Evolutionary conservation across 179 eudicot species (phyloP).

Genomic region (Beta macrorhiza): DNA sequence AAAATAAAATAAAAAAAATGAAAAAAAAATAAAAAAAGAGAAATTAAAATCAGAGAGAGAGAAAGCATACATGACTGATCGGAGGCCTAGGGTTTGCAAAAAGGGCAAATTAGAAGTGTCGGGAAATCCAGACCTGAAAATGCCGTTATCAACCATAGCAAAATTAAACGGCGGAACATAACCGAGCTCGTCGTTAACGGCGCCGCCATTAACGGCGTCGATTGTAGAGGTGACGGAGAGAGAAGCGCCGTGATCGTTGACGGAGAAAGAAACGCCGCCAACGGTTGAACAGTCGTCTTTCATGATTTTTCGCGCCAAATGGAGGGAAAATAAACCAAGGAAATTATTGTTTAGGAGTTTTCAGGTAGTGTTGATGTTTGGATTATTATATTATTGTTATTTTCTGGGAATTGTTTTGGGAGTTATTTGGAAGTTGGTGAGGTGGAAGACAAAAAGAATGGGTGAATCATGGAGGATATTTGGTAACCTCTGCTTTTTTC

Average conservation of each 20-base stretch:
- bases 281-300: neutral
- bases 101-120: constrained; percentile 63
- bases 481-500: neutral
- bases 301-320: constrained; percentile 22
- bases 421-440: neutral
- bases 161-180: constrained; percentile 17
- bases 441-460: neutral
- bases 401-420: neutral
- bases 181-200: neutral
- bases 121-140: constrained; percentile 84
- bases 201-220: constrained; percentile 7
- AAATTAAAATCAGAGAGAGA: too few species aligned
- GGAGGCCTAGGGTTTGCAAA: constrained; percentile 74
- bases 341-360: too few species aligned
- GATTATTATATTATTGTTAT: neutral
- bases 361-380: too few species aligned
- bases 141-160: constrained; percentile 50
- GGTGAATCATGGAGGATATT: neutral
- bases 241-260: neutral
- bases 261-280: neutral
- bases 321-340: neutral
- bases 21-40: neutral
- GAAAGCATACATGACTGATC: constrained; percentile 62
- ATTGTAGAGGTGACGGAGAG: neutral
- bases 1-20: neutral